Evolutionary conservation across 257 asterid species (phyloP).

Genomic region (Linderniella brevidens): DNA sequence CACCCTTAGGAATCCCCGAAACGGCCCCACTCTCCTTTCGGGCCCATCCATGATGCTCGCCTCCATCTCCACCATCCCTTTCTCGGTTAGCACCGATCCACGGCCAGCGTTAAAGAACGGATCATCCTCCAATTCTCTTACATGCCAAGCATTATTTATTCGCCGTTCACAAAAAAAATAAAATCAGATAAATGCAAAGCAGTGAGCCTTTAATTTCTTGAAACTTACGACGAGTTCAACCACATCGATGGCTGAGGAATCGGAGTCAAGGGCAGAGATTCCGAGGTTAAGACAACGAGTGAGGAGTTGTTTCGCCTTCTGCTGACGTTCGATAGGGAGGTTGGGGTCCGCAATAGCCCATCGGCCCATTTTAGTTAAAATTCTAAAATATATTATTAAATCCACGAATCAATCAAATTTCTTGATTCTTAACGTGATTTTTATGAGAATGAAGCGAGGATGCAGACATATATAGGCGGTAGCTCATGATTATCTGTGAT

Average conservation of each 20-base stretch:
- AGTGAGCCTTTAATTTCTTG: no score
- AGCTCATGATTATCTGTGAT: no score
- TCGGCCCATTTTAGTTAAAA: constrained; percentile 39
- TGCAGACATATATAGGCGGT: no score
- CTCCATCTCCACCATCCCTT: constrained; percentile 98
- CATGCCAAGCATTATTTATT: constrained; percentile 24
- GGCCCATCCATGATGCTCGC: constrained; percentile 94
- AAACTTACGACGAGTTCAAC: constrained; percentile 76
- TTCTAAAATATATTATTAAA: no score
- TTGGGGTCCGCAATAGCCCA: constrained; percentile 98
- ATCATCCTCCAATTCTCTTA: constrained; percentile 75
- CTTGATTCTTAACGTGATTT: no score
- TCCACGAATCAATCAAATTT: no score
- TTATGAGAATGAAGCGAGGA: no score
- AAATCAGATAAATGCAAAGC: not conserved
- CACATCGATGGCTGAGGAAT: constrained; percentile 64
- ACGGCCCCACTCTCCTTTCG: constrained; percentile 92
- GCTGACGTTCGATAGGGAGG: constrained; percentile 68
- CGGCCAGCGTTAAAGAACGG: constrained; percentile 91
- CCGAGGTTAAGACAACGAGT: constrained; percentile 79
- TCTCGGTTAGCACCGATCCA: constrained; percentile 88
- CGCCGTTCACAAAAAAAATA: no score
- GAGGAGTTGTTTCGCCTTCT: constrained; percentile 61
- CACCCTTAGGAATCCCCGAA: constrained; percentile 77
- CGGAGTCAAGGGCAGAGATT: constrained; percentile 62